Conservation (phyloP, 306 rosid species). For the Casuarina equisetifolia region DNA sequence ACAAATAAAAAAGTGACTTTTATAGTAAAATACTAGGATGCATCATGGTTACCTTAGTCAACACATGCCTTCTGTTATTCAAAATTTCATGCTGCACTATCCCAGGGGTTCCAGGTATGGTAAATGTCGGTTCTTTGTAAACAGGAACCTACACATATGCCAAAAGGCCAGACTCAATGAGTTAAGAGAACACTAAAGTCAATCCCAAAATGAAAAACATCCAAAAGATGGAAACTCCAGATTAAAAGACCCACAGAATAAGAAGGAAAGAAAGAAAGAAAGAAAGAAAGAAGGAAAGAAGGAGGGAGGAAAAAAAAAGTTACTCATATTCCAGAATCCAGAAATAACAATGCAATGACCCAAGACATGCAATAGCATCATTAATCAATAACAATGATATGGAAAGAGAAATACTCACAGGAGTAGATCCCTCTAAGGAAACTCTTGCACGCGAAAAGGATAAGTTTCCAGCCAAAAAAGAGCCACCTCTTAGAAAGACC, state of each 20-base stretch:
- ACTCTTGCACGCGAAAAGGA: conserved; percentile 96
- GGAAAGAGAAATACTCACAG: conserved; percentile 51
- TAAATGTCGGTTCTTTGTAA: conserved; percentile 74
- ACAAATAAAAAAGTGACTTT: conserved; percentile 14
- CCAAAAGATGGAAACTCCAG: neutral
- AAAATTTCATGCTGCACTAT: conserved; percentile 90
- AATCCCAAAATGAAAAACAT: conserved; percentile 26
- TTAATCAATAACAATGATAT: conserved; percentile 9
- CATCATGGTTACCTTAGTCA: conserved; percentile 75
- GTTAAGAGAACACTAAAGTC: conserved; percentile 9
- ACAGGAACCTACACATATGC: conserved; percentile 68
- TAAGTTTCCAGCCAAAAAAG: conserved; percentile 94
- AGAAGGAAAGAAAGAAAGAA: neutral
- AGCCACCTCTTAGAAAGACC: conserved; percentile 77
- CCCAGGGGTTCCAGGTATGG: conserved; percentile 84
- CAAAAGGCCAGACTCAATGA: conserved; percentile 27
- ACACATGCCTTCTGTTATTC: conserved; percentile 90
- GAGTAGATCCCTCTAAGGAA: conserved; percentile 88
- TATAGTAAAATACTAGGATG: conserved; percentile 19
- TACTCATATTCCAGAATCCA: neutral
- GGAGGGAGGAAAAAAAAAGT: neutral
- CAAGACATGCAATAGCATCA: conserved; percentile 5
- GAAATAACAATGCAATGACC: neutral
- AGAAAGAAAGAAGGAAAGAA: too few relatives aligned
- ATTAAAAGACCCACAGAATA: neutral